Evolutionary conservation across 257 asterid genomes (phyloP), one percentile per base, ranked within the genome.

Genomic region (Lycium barbarum): DNA sequence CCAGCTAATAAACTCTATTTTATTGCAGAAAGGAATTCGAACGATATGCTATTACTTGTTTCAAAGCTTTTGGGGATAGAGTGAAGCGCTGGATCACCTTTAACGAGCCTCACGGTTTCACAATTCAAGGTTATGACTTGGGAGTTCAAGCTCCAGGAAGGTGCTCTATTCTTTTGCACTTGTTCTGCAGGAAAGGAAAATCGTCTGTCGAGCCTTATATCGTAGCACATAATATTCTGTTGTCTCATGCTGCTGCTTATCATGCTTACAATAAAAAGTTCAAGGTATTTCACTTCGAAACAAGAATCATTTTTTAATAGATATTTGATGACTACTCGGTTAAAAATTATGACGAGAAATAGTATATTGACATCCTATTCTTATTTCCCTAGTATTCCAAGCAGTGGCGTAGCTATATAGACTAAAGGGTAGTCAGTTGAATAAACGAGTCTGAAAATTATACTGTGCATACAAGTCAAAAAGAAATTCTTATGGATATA

Each of bases 111-210:
- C 97, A 89, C 6, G 97, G 97, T 40, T 90, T 93, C 20, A 90
- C 98, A 20, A 94, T 95, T 86, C 92, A 89, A 89, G 98, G 98
- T 43, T 92, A 92, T 68, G 95, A 93, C 81, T 84, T 86, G 2
- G 98, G 98, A 8, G 79, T 95, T 87, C 98, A 95, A 90, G 98
- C 98, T 38, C 98, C 98, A 0, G 98, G 98, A 15, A 90, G 98
- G 88, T 95, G 98, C 85, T 95, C 98, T 2, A 86, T 95, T 82
- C 86, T 92, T 15, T 95, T 95, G 72, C 96, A 93, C 88, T 59
- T 88, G 12, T 71, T 93, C 66, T 95, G 98, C 88, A 91, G 87
- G 85, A 83, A 38, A n/a, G 98, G 98, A 82, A 89, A 94, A 49
- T 95, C 98, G 5, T 91, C 95, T 0, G 89, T 86, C 13, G 98